These are phyloP conservation scores for Stephania japonica DNA, from an alignment of 164 flowering plant species.

Conservation along the genomic window DNA sequence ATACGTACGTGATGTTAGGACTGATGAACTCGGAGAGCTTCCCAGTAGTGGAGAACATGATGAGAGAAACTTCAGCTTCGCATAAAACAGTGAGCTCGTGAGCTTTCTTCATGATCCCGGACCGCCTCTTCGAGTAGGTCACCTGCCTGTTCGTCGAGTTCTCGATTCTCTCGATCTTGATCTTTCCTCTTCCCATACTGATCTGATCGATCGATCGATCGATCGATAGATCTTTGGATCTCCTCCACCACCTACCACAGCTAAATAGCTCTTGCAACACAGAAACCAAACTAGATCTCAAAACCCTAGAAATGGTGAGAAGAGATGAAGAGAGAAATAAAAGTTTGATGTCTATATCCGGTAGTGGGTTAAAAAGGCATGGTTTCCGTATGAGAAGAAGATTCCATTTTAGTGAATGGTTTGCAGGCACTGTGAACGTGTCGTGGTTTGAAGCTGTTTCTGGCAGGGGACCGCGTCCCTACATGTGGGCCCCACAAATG, in stretches of 20 bases:
- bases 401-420: background rate
- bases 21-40: conserved; percentile 48
- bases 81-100: conserved; percentile 62
- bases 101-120: conserved; percentile 69
- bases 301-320: no score
- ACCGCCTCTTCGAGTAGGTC: conserved; percentile 63
- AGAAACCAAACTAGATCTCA: no score
- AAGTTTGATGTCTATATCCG: no score
- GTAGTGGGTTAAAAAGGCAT: background rate
- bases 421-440: background rate
- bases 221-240: background rate
- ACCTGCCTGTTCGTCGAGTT: conserved; percentile 67
- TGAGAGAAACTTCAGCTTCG: conserved; percentile 62
- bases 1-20: conserved; percentile 38
- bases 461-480: background rate
- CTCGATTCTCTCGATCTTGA: conserved; percentile 63
- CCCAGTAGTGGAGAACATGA: conserved; percentile 45
- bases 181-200: conserved; percentile 73
- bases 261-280: no score
- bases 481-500: background rate
- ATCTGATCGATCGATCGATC: no score
- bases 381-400: background rate
- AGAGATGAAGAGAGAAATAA: no score
- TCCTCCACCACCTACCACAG: background rate
- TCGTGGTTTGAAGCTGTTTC: background rate